Base-by-base conservation (phyloP, 805 yeast species). In the Kurtzmaniella cleridarum region DNA sequence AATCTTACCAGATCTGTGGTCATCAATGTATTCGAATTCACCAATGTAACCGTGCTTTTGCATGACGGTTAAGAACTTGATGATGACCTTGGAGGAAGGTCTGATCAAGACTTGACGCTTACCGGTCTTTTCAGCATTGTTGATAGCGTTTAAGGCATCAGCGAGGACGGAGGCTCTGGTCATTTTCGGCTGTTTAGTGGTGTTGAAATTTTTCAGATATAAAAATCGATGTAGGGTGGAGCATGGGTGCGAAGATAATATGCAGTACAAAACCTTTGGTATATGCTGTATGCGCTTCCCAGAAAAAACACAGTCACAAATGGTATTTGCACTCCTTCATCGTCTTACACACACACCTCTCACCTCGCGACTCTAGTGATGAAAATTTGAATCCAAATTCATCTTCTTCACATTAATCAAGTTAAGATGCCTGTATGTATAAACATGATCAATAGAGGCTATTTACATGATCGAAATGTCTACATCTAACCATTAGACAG, bases 61-160 rank as follows among this genome's bases (percentile, higher is more conserved):
- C 86, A 90, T 89, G 61, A 90, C 97, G 66, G 87, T 79, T 72
- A 90, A 79, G 78, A 88, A 90, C 77, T 88, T 90, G 84, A 90
- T 81, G 78, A 90, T 89, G 62, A 90, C 97, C 85, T 90, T 90
- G 68, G 96, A 90, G 40, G 97, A 88, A 56, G 97, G 97, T 82
- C 96, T 86, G 76, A 90, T 84, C 70, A 90, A 75, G 63, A 90
- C 97, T 79, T 90, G 97, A 78, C 97, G 86, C 81, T 90, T 90
- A 75, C 97, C 97, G 75, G 96, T 83, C 78, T 89, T 90, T 78
- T 90, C 96, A 76, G 97, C 97, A 75, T 90, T 90, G 93, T 89
- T 88, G 76, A 90, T 90, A 63, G 96, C 83, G 77, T 90, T 90
- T 64, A 90, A 84, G 69, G 97, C 97, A 78, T 90, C 97, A 69